Conservation (phyloP, 2,329 filamentous ascomycete genomes). For the Neofusicoccum laricinum region DNA sequence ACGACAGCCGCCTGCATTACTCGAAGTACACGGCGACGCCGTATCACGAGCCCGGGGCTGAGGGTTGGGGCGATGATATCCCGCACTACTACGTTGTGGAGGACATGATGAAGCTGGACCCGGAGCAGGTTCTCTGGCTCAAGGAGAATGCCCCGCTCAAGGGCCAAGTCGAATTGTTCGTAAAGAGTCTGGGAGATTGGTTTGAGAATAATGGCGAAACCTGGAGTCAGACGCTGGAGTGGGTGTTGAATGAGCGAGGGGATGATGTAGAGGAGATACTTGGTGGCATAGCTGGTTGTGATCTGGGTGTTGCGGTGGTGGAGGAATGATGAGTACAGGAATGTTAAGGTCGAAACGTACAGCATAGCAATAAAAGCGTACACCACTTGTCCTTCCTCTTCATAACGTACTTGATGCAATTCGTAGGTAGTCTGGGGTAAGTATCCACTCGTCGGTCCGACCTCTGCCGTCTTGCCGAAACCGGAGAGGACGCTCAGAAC, state of each 20-base stretch:
- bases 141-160: constrained; percentile 56
- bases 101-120: constrained; percentile 63
- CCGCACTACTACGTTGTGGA: constrained; percentile 63
- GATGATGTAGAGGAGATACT: constrained; percentile 56
- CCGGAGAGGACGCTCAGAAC: neutral
- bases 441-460: too few relatives aligned
- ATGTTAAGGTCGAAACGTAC: neutral
- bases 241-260: constrained; percentile 55
- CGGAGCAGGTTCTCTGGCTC: constrained; percentile 57
- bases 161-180: constrained; percentile 55
- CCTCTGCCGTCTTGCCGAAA: neutral
- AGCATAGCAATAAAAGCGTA: too few relatives aligned
- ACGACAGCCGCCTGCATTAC: constrained; percentile 39
- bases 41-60: constrained; percentile 53
- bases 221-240: constrained; percentile 57
- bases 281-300: constrained; percentile 64
- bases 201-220: constrained; percentile 64
- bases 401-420: too few relatives aligned
- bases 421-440: too few relatives aligned
- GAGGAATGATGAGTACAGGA: constrained; percentile 16
- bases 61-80: constrained; percentile 65
- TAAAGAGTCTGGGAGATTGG: constrained; percentile 55
- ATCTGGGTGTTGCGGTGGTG: constrained; percentile 61
- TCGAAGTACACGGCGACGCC: constrained; percentile 48
- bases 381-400: too few relatives aligned